These are phyloP conservation scores for Candolleomyces aberdarensis DNA, from an alignment of 768 basidiomycete genomes.

Conservation along the genomic window DNA sequence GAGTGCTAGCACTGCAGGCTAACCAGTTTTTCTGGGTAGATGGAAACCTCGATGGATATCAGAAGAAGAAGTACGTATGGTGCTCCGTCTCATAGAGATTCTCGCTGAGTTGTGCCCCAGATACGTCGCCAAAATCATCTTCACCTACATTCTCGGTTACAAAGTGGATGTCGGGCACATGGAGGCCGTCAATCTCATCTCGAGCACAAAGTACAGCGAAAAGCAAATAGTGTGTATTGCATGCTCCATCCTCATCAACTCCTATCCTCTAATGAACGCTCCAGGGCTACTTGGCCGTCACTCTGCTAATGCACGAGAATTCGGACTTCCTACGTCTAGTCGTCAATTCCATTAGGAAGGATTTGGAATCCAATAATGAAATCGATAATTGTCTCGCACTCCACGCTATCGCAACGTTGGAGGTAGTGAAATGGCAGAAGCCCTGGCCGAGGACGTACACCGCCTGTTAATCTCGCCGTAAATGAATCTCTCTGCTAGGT, in stretches of 20 bases:
- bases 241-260: conserved; percentile 3
- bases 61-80: conserved; percentile 79
- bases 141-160: conserved; percentile 98
- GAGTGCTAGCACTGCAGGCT: not conserved
- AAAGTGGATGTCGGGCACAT: conserved; percentile 99
- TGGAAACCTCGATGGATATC: conserved; percentile 85
- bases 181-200: conserved; percentile 98
- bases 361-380: conserved; percentile 91
- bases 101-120: conserved; percentile 30
- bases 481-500: conserved; percentile 18
- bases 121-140: conserved; percentile 98
- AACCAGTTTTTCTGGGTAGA: conserved; percentile 37
- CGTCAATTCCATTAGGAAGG: conserved; percentile 97
- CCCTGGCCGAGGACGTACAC: conserved; percentile 91
- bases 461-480: conserved; percentile 93
- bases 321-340: conserved; percentile 95
- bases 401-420: conserved; percentile 98
- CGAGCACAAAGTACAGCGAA: conserved; percentile 93
- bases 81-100: not conserved
- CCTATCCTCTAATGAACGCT: conserved; percentile 7
- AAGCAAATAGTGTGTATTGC: conserved; percentile 86
- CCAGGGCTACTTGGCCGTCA: conserved; percentile 96
- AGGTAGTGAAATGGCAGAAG: conserved; percentile 97
- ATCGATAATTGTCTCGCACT: conserved; percentile 94
- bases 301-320: conserved; percentile 97